Conservation (phyloP, 2,329 filamentous ascomycete genomes). For the Cladosporium velox region DNA sequence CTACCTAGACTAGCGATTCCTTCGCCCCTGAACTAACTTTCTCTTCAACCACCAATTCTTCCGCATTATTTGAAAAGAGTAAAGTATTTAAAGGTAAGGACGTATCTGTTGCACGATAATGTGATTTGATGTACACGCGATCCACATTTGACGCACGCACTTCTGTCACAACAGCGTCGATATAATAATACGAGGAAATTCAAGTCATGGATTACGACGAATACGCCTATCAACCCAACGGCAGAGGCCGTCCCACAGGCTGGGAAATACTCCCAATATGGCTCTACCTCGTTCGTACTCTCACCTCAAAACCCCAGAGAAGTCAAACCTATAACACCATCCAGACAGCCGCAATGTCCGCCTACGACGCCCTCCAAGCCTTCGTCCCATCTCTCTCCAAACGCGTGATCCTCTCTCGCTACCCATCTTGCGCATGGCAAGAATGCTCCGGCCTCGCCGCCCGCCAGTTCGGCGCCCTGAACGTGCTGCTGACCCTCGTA, state of each 20-base stretch:
- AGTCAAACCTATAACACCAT: neutral
- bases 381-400: slow-evolving; percentile 14
- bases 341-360: slow-evolving; percentile 11
- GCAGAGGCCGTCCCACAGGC: neutral
- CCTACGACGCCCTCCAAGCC: slow-evolving; percentile 6
- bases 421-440: neutral
- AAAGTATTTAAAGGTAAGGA: neutral
- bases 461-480: slow-evolving; percentile 10
- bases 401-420: neutral
- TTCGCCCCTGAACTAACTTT: slow-evolving; percentile 14
- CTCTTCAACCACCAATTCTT: neutral
- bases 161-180: too few species aligned
- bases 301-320: too few species aligned
- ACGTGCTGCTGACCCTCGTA: slow-evolving; percentile 3
- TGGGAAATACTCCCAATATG: slow-evolving; percentile 13
- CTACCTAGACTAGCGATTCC: neutral
- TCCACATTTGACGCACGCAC: neutral
- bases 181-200: too few species aligned
- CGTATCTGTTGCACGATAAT: neutral
- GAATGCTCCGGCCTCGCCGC: slow-evolving; percentile 2
- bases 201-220: slow-evolving; percentile 4
- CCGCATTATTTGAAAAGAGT: neutral
- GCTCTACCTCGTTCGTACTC: slow-evolving; percentile 4
- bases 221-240: neutral
- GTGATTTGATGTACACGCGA: neutral